These are phyloP conservation scores for Phylloporus scabripes DNA, from an alignment of 768 basidiomycete species.

Conservation along the genomic window DNA sequence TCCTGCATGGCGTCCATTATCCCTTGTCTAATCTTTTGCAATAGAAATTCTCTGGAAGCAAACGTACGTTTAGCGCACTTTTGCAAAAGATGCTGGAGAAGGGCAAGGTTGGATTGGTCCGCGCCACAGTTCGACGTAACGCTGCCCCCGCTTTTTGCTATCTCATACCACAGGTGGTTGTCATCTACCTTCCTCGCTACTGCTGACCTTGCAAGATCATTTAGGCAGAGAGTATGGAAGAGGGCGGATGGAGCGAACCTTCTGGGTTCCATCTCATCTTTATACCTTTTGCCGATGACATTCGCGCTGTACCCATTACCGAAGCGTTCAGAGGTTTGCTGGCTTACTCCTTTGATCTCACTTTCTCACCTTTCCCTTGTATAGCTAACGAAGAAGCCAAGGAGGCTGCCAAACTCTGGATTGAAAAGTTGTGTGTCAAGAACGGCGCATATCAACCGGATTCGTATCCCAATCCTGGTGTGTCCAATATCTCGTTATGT, in stretches of 20 bases:
- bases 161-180: conserved; percentile 74
- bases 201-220: not conserved
- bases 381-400: conserved; percentile 65
- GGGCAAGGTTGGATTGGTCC: conserved; percentile 74
- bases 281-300: conserved; percentile 93
- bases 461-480: conserved; percentile 87
- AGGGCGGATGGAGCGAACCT: conserved; percentile 73
- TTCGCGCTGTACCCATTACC: conserved; percentile 71
- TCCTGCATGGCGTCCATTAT: not conserved
- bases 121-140: conserved; percentile 64
- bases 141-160: conserved; percentile 77
- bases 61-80: conserved; percentile 84
- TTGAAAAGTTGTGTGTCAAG: conserved; percentile 75
- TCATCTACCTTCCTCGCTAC: not conserved
- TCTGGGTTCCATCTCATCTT: conserved; percentile 91
- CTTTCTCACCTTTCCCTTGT: conserved; percentile 5
- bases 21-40: not conserved
- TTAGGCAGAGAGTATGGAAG: conserved; percentile 66
- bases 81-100: conserved; percentile 79
- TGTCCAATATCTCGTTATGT: conserved; percentile 18
- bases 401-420: conserved; percentile 63
- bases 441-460: conserved; percentile 83
- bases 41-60: conserved; percentile 82
- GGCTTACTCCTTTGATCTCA: not conserved
- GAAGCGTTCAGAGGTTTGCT: conserved; percentile 55